Evolutionary conservation across 2,329 filamentous ascomycete species (phyloP), one percentile per base, ranked within the genome.

Genomic region (Hymenoscyphus infarciens): DNA sequence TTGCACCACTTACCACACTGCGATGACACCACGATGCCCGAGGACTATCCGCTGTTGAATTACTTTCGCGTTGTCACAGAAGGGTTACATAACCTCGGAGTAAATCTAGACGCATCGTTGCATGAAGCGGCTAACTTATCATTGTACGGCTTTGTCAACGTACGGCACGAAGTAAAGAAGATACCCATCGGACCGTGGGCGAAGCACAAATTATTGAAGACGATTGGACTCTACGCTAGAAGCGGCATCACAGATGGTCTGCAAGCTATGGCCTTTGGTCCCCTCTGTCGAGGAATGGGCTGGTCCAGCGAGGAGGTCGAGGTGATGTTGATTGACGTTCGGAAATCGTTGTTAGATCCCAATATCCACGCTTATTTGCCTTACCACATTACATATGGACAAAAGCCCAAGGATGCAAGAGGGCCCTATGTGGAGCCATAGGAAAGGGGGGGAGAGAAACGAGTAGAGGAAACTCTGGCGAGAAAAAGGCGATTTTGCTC

Each of bases 181-280:
- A 72, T 83, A 7, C 81, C 82, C 0, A 75, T 80, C 7, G 80
- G 79, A 15, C 70, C 73, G 0, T 84, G 82, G 82, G 75, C 80
- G 0, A 77, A 73, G 57, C 78, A 83, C 57, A 71, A 75, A 19
- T 77, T 72, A 13, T 73, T 81, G 49, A 80, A 78, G 64, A 75
- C 79, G 59, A 75, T 82, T 61, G 81, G 73, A 33, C 27, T 55
- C 10, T 63, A 59, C 38, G 33, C 31, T 22, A 29, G 60, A 27
- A 56, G 60, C 31, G 61, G 59, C 19, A 16, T 61, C 19, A 45
- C 25, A 15, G 38, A 54, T 29, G 65, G 65, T 1, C 35, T 70
- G 11, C 60, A 65, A 42, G 65, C 31, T 5, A 59, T 67, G 16
- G 61, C 31, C 5, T 27, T 67, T 27, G 66, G 65, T 3, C 49